Base-by-base conservation (phyloP, 306 rosid species). In the Herpetospermum pedunculosum region DNA sequence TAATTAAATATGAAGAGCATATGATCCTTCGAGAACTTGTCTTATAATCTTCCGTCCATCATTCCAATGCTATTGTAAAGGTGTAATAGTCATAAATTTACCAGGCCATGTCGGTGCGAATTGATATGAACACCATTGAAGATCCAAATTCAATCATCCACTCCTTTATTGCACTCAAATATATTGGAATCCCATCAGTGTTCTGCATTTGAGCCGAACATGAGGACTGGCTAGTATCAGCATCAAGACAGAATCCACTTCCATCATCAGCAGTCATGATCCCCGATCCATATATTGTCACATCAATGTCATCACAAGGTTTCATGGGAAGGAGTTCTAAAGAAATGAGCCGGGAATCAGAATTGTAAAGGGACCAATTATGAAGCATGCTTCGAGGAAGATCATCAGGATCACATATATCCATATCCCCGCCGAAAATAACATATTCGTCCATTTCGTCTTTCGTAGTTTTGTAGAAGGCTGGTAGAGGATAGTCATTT, bases 311-410 rank as follows among this genome's bases (percentile, higher is more conserved):
- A 70, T 91, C 78, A 74, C 99, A 94, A 48, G 99, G 82, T 81
- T 87, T 89, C 99, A 94, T 94, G 2, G 99, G 99, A 77, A 94
- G 99, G 78, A 94, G 96, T 79, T 94, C 97, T 87, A 94, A 73
- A 3, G 99, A 88, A 85, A 89, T 85, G 81, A 94, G 81, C 75
- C 99, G 90, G 18, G 86, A 84, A 78, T 94, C 97, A 44, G 92
- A 88, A 64, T 94, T 91, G 78, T 94, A 94, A 15, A 94, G 88
- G 47, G 96, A 84, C 97, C 97, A 94, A 48, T 91, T 84, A 37
- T 91, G 90, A 78, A 94, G 91, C 96, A 89, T 89, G 84, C 86
- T 92, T 70, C 81, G 81, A 49, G 97, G 96, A 68, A 91, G 97
- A 40, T 91, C 89, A 76, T 88, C 90, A 41, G 70, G 76, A 79